Evolutionary conservation across 2,329 filamentous ascomycete species (phyloP), one percentile per base, ranked within the genome.

Genomic region (Bipolaris bicolor): DNA sequence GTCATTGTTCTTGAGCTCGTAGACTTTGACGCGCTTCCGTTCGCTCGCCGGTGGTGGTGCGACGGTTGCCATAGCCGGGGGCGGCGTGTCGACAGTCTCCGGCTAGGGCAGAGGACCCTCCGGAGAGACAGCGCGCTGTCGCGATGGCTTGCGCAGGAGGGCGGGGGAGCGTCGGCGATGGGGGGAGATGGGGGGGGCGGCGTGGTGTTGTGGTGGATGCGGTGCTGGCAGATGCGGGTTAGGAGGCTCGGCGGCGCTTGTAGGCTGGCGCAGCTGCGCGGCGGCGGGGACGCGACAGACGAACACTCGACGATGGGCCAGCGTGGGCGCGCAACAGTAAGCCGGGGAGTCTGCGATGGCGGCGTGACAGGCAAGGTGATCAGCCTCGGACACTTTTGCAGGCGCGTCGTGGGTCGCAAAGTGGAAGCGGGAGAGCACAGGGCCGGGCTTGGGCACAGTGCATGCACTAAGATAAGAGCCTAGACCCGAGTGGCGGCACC

Each of bases 1-100:
- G 86, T 98, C 95, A 84, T 96, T 97, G 80, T 97, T 92, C 78
- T 91, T 92, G 72, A 99, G 86, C 82, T 98, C 95, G 79, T 99
- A 99, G 76, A 99, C 95, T 84, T 99, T 99, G 79, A 98, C 95
- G 84, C 95, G 81, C 74, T 82, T 83, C 72, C 79, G 79, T 71
- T 82, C 80, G 69, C 79, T 81, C 65, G 79, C 75, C 62, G 80
- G 78, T 67, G 78, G 74, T 63, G 77, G 70, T 66, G 73, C 76
- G 57, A 53, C 45, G 57, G 45, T 51, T 51, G 57, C 54, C 57
- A 60, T 60, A 48, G 33, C 54, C 55, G 57, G 54, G 46, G 22
- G 37, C 41, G 45, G 54, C 33, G 49, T 52, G 34, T 46, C 45
- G 18, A 51, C 49, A 72, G 72, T 71, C 72, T 75, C 74, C 71